Base-by-base conservation (phyloP, 1,139 yeast genomes). In the Wickerhamomyces sp. region DNA sequence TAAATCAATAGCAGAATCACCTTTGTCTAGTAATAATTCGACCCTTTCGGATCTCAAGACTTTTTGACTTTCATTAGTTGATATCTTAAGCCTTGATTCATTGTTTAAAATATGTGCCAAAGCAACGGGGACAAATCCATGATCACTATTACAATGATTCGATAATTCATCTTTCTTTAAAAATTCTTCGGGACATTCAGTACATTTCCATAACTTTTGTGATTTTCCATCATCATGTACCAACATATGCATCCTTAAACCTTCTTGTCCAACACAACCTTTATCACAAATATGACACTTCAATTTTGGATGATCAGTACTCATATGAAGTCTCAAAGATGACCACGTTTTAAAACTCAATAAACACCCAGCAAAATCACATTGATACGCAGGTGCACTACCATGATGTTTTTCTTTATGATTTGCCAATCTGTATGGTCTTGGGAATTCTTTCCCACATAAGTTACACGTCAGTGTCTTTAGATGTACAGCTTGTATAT, bases 301-400 rank as follows among this genome's bases (percentile, higher is more conserved):
- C 34, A 84, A 57, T 58, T 80, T 79, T 10, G 93, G 91, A 64
- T 90, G 97, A 34, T 76, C 83, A 1, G 78, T 74, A 54, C 81
- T 84, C 43, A 79, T 69, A 63, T 91, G 98, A 10, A 75, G 63
- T 57, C 84, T 93, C 37, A 89, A 68, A 1, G 83, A 84, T 1
- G 89, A 77, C 94, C 95, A 86, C 0, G 87, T 84, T 50, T 76
- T 75, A 63, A 88, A 87, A 45, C 73, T 71, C 48, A 68, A 62
- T 49, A 73, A 72, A 60, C 95, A 85, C 1, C 80, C 81, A 1
- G 79, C 72, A 50, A 67, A 73, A 43, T 79, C 80, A 63, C 95
- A 85, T 49, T 77, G 81, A 51, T 82, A 77, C 10, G 75, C 73
- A 0, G 84, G 77, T 0, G 75, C 62, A 35, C 68, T 72, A 36